Evolutionary conservation across 1,284 basidiomycete genomes (phyloP), one percentile per base, ranked within the genome.

Genomic region (Papiliotrema flavescens): DNA sequence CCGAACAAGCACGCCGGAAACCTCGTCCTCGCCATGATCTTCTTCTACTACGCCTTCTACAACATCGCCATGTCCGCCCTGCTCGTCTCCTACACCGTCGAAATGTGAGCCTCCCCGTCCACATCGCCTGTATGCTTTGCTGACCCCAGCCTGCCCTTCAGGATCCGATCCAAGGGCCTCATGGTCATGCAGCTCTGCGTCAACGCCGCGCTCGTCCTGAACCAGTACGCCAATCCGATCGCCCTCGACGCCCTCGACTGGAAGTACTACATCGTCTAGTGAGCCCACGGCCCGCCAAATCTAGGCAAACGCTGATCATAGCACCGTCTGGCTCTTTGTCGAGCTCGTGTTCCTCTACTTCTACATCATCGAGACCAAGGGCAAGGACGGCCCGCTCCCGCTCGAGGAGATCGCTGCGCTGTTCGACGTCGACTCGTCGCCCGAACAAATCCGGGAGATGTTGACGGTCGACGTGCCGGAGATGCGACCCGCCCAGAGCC

Each of bases 171-270:
- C 47, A 89, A 89, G 79, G 87, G 87, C 53, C 83, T 89, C 77
- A 87, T 81, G 61, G 70, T 89, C 58, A 62, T 70, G 59, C 60
- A 67, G 43, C 60, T 74, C 40, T 56, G 60, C 36, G 71, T 75
- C 60, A 70, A 71, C 61, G 62, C 63, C 35, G 64, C 71, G 3
- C 67, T 74, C 57, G 84, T 87, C 63, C 87, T 88, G 78, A 89
- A 89, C 73, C 86, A 89, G 74, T 89, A 87, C 67, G 83, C 85
- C 70, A 90, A 89, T 78, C 88, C 87, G 20, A 82, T 89, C 64
- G 87, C 86, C 14, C 78, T 85, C 47, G 75, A 79, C 23, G 79
- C 69, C 42, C 73, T 87, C 48, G 76, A 70, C 44, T 89, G 87
- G 87, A 86, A 83, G 79, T 87, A 86, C 37, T 66, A 69, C 42